A percentile compares a stretch with the other conserved stretches of the same genome.
Conservation (phyloP, 2,329 filamentous ascomycete species). For the Penicillium concentricum region DNA sequence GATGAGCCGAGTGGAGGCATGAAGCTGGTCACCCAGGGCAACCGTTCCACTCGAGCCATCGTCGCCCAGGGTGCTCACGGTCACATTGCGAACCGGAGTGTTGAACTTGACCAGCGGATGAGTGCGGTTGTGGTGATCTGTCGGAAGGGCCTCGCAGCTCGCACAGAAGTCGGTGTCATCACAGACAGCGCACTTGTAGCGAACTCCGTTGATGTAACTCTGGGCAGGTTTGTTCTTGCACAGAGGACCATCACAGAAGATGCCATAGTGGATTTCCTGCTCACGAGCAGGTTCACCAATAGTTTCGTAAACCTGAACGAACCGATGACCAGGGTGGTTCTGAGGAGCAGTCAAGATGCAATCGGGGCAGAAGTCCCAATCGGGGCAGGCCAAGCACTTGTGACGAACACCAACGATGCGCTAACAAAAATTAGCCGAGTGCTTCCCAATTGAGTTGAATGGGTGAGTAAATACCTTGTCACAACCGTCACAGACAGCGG, state of each 20-base stretch:
- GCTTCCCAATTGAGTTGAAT: neutral
- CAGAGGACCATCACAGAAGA: conserved; percentile 92
- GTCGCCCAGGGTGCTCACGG: conserved; percentile 80
- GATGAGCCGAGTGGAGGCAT: conserved; percentile 48
- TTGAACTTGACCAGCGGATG: conserved; percentile 97
- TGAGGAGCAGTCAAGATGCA: conserved; percentile 68
- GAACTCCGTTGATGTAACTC: conserved; percentile 72
- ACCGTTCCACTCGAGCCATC: conserved; percentile 64
- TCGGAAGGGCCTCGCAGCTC: conserved; percentile 84
- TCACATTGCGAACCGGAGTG: conserved; percentile 84
- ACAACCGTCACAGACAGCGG: conserved; percentile 92
- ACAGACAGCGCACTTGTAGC: conserved; percentile 97
- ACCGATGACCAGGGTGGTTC: conserved; percentile 80
- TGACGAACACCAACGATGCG: conserved; percentile 85
- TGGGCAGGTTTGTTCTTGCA: conserved; percentile 58
- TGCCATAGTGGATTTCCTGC: conserved; percentile 68
- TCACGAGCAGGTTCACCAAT: conserved; percentile 48
- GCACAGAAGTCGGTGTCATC: conserved; percentile 94
- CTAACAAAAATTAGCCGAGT: conserved; percentile 33
- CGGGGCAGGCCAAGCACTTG: conserved; percentile 95
- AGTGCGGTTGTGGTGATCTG: conserved; percentile 86
- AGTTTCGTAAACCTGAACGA: conserved; percentile 81
- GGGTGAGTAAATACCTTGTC: conserved; percentile 58
- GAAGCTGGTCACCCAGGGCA: conserved; percentile 70
- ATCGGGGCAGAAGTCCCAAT: conserved; percentile 89